phyloP scores from a whole-genome alignment of 2,329 filamentous ascomycete genomes.

The Colletotrichum sansevieriae region DNA sequence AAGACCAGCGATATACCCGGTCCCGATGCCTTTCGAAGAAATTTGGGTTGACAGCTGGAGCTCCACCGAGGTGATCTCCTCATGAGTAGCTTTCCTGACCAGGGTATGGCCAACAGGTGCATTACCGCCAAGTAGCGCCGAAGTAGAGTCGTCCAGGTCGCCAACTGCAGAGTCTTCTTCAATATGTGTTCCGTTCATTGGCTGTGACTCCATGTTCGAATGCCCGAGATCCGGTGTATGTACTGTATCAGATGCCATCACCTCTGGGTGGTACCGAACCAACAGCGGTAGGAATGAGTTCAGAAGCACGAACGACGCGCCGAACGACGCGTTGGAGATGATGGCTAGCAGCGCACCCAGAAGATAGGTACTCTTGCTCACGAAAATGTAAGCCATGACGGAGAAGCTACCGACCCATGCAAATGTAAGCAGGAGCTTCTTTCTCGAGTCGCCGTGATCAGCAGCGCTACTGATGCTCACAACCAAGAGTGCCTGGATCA shows the following conservation, averaged over 20 bases:
- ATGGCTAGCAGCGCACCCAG: conserved; percentile 88
- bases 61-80: conserved; percentile 72
- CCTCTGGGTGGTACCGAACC: conserved; percentile 83
- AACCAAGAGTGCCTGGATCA: conserved; percentile 89
- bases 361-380: conserved; percentile 81
- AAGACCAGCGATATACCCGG: conserved; percentile 90
- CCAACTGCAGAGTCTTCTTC: conserved; percentile 47
- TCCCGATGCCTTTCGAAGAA: conserved; percentile 92
- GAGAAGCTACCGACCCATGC: conserved; percentile 83
- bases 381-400: conserved; percentile 89
- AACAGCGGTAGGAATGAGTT: conserved; percentile 95
- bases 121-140: conserved; percentile 59
- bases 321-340: conserved; percentile 92
- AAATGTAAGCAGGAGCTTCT: conserved; percentile 87
- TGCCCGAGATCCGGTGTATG: conserved; percentile 50
- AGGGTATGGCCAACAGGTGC: conserved; percentile 49
- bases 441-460: conserved; percentile 93
- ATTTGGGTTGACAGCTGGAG: conserved; percentile 89
- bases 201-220: conserved; percentile 51
- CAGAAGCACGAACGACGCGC: conserved; percentile 92
- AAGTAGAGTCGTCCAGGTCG: conserved; percentile 57
- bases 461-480: conserved; percentile 97
- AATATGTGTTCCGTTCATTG: conserved; percentile 51
- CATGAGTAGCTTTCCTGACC: conserved; percentile 56
- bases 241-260: conserved; percentile 47